These are phyloP conservation scores for Waltergamsia citrina DNA, from an alignment of 2,329 filamentous ascomycete genomes.

Conservation along the genomic window DNA sequence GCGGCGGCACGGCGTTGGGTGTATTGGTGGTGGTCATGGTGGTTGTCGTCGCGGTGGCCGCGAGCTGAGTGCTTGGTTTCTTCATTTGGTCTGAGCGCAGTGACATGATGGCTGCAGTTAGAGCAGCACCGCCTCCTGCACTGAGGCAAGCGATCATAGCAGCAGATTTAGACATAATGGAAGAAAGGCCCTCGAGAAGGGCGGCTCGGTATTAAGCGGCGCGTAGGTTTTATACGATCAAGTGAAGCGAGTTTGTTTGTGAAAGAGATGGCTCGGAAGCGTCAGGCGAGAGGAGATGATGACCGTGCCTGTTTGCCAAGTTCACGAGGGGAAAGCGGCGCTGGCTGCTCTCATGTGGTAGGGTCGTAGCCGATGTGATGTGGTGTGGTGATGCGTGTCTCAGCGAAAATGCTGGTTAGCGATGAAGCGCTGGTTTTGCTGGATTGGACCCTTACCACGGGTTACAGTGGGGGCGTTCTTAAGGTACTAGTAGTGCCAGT, in stretches of 20 bases:
- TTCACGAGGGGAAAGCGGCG: neutral
- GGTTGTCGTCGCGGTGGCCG: slow-evolving; percentile 17
- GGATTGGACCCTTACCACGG: neutral
- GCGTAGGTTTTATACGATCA: too few species aligned
- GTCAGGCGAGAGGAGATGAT: slow-evolving; percentile 2
- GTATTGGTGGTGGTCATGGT: slow-evolving; percentile 17
- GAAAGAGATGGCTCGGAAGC: neutral
- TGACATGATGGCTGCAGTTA: slow-evolving; percentile 61
- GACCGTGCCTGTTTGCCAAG: neutral
- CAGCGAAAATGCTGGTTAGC: neutral
- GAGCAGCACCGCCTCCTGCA: slow-evolving; percentile 65
- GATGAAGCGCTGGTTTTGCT: too few species aligned
- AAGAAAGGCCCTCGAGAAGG: neutral
- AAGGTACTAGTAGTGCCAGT: too few species aligned
- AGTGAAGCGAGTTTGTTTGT: too few species aligned
- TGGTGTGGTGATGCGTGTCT: slow-evolving; percentile 6
- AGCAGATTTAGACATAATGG: slow-evolving; percentile 66
- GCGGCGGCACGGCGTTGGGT: slow-evolving; percentile 14
- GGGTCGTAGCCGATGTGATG: slow-evolving; percentile 5
- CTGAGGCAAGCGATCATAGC: slow-evolving; percentile 68
- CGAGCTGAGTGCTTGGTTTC: slow-evolving; percentile 13
- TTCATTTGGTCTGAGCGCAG: slow-evolving; percentile 39
- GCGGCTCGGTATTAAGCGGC: too few species aligned
- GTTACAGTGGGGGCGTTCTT: too few species aligned
- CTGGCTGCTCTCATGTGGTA: slow-evolving; percentile 3